Percentiles rank a stretch among this genome's conserved stretches.
phyloP scores from a whole-genome alignment of 148 eudicot genomes.

The Rhododendron griersonianum region DNA sequence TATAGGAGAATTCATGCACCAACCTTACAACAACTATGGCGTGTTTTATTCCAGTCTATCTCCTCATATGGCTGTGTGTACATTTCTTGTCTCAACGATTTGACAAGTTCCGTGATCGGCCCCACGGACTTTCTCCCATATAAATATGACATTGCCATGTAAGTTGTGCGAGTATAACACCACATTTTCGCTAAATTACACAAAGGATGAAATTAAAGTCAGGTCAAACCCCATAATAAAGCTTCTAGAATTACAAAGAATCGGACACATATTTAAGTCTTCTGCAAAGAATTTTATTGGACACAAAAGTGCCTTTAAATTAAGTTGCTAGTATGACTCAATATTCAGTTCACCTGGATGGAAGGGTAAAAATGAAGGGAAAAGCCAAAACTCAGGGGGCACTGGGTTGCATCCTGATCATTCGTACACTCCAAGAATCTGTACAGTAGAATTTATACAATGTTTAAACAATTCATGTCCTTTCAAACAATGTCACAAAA shows the following conservation, averaged over 20 bases:
- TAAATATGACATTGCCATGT: conserved; percentile 17
- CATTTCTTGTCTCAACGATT: conserved; percentile 8
- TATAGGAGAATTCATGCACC: neutral
- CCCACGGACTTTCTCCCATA: conserved; percentile 13
- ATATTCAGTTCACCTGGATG: conserved; percentile 10
- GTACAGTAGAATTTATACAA: neutral
- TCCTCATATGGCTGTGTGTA: neutral
- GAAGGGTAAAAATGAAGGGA: neutral
- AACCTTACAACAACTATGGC: conserved; percentile 15
- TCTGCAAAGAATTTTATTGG: neutral
- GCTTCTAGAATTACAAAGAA: neutral
- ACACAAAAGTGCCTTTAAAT: neutral
- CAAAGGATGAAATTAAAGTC: neutral
- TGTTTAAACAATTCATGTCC: neutral
- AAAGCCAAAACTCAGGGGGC: conserved; percentile 17
- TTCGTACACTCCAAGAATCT: conserved; percentile 18
- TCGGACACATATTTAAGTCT: no score
- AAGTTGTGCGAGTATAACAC: conserved; percentile 13
- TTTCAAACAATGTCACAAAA: neutral
- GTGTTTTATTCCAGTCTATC: conserved; percentile 15
- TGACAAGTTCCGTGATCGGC: conserved; percentile 4
- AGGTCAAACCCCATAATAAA: neutral
- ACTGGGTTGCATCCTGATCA: conserved; percentile 16
- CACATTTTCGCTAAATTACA: conserved; percentile 16
- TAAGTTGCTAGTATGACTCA: neutral